These are phyloP conservation scores for Tarenaya hassleriana DNA, from an alignment of 345 rosid genomes.

Conservation along the genomic window DNA sequence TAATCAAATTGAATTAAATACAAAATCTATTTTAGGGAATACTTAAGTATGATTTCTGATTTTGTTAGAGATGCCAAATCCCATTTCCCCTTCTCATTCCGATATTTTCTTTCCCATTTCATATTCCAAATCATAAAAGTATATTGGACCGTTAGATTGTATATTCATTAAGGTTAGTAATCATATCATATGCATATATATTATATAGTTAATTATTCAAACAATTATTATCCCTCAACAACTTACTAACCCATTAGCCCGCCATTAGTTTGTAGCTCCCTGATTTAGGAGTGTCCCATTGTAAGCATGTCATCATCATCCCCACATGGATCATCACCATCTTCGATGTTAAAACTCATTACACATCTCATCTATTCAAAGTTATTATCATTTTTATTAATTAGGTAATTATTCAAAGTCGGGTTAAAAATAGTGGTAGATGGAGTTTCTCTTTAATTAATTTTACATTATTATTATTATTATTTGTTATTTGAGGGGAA, in stretches of 20 bases:
- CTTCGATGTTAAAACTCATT: neutral
- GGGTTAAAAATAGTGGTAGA: neutral
- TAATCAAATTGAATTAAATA: too few relatives aligned
- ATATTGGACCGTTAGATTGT: too few relatives aligned
- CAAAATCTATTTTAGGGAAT: too few relatives aligned
- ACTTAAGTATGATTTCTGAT: too few relatives aligned
- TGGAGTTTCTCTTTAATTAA: neutral
- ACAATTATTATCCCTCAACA: conserved; percentile 18
- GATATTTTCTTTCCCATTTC: too few relatives aligned
- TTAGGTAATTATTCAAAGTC: neutral
- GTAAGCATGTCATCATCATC: conserved; percentile 20
- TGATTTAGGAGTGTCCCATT: conserved; percentile 22
- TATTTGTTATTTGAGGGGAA: neutral
- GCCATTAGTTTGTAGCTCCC: conserved; percentile 24
- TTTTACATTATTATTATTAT: conserved; percentile 5
- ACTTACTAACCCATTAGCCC: conserved; percentile 18
- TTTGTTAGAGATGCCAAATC: too few relatives aligned
- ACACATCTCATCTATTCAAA: neutral
- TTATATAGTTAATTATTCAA: neutral
- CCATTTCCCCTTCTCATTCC: too few relatives aligned
- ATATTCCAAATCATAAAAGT: too few relatives aligned
- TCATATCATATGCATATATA: neutral
- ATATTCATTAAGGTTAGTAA: neutral
- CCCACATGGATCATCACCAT: conserved; percentile 6
- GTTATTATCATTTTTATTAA: neutral